phyloP scores from a whole-genome alignment of 768 basidiomycete species.

The Dictyophora rubrovolvata region DNA sequence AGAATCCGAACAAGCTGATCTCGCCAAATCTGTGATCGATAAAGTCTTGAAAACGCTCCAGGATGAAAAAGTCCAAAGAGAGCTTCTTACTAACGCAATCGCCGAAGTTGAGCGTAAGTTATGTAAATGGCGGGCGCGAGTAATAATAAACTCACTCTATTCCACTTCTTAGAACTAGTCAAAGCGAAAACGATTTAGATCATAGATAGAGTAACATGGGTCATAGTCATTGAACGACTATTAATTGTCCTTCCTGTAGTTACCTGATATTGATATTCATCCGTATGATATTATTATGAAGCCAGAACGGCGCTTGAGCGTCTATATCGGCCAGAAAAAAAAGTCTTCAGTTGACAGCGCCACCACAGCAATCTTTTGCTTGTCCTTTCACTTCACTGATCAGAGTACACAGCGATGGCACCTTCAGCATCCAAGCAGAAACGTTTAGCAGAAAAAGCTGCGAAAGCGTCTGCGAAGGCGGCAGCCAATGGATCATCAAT shows the following conservation, averaged over 20 bases:
- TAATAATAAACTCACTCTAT: background rate
- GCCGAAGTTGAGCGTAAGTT: constrained; percentile 88
- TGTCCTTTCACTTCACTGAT: background rate
- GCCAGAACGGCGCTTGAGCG: no score
- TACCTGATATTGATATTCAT: no score
- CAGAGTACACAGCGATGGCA: constrained; percentile 36
- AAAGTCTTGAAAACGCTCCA: constrained; percentile 75
- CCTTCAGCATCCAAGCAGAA: constrained; percentile 86
- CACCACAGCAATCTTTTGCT: background rate
- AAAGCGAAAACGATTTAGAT: constrained; percentile 84
- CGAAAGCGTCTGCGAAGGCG: constrained; percentile 49
- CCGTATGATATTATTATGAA: no score
- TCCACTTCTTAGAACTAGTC: constrained; percentile 55
- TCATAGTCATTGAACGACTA: no score
- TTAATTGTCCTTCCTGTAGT: no score
- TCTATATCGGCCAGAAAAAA: no score
- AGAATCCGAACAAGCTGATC: constrained; percentile 90
- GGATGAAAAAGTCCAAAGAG: constrained; percentile 85
- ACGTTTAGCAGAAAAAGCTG: constrained; percentile 89
- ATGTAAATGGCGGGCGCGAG: background rate
- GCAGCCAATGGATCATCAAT: constrained; percentile 28
- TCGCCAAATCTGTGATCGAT: constrained; percentile 79
- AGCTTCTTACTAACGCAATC: constrained; percentile 69
- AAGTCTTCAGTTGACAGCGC: background rate
- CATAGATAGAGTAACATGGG: no score